Evolutionary conservation across 305 asterid genomes (phyloP), one percentile per base, ranked within the genome.

Genomic region (Coffea humblotiana): DNA sequence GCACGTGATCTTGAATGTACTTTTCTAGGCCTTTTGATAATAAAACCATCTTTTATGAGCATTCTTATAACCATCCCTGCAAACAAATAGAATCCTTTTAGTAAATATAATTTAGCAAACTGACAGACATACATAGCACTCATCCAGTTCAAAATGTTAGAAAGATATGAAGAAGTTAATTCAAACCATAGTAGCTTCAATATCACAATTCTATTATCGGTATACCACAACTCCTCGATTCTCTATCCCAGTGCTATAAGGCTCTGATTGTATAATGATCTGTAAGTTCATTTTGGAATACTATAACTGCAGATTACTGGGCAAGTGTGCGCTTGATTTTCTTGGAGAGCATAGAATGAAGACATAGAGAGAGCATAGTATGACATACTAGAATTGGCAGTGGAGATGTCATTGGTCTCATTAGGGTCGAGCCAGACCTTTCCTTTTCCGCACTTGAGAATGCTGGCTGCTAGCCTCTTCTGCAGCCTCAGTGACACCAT

Each of bases 401-500:
- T 40, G 43, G 43, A 83, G 80, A 88, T 86, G 58, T 82, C 84
- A 72, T 56, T 68, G 77, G 72, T 69, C 79, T 88, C 91, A 69
- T 81, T 81, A 11, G 90, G 90, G 74, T 87, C 90, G 3, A 40
- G 43, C 43, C 43, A 40, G 6, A 40, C 43, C 43, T 40, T 5
- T 40, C 43, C 43, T 40, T 2, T 40, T 5, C 43, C 43, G 3
- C 43, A 40, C 43, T 40, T 40, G 43, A 40, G 43, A 40, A 40
- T 40, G 43, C 43, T 40, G 43, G 43, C 43, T 5, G 43, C 43
- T 40, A 40, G 43, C 43, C 43, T 40, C 43, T 40, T 40, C 43
- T 40, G 43, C 43, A 40, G 43, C 43, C 43, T 40, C 43, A 40
- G 43, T 2, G 43, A 40, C 43, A 32, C 32, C 32, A 32, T 32